phyloP scores from a whole-genome alignment of 2,329 filamentous ascomycete species.

The Neopestalotiopsis clavispora region DNA sequence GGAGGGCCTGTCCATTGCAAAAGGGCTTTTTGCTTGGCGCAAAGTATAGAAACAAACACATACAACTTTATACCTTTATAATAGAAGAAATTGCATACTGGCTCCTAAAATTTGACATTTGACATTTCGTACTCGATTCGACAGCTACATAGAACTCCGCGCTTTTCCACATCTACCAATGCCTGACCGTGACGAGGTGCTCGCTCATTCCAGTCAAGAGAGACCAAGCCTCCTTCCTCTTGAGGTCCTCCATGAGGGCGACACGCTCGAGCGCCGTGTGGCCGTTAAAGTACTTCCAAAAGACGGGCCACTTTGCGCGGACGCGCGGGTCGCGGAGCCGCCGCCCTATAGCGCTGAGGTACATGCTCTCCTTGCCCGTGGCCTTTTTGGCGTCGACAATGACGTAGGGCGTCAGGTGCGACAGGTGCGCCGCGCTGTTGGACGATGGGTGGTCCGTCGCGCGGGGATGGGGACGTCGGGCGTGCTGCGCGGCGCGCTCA shows the following conservation, averaged over 20 bases:
- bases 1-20: constrained; percentile 25
- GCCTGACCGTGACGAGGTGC: constrained; percentile 68
- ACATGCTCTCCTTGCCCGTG: constrained; percentile 77
- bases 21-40: constrained; percentile 27
- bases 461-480: constrained; percentile 53
- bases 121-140: neutral
- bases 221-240: constrained; percentile 80
- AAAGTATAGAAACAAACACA: constrained; percentile 1
- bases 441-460: constrained; percentile 59
- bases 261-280: constrained; percentile 85
- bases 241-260: constrained; percentile 82
- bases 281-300: constrained; percentile 89
- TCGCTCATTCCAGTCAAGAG: constrained; percentile 69
- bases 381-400: constrained; percentile 81
- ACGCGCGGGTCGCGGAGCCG: constrained; percentile 60
- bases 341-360: constrained; percentile 63
- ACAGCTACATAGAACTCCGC: too few relatives aligned
- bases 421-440: constrained; percentile 63
- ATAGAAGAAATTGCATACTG: neutral
- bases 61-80: neutral
- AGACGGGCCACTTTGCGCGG: constrained; percentile 70
- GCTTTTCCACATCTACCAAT: constrained; percentile 60
- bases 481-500: constrained; percentile 60
- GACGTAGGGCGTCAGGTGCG: constrained; percentile 64
- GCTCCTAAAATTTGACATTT: neutral